Conservation (phyloP, 257 asterid species). For the Verbena officinalis region DNA sequence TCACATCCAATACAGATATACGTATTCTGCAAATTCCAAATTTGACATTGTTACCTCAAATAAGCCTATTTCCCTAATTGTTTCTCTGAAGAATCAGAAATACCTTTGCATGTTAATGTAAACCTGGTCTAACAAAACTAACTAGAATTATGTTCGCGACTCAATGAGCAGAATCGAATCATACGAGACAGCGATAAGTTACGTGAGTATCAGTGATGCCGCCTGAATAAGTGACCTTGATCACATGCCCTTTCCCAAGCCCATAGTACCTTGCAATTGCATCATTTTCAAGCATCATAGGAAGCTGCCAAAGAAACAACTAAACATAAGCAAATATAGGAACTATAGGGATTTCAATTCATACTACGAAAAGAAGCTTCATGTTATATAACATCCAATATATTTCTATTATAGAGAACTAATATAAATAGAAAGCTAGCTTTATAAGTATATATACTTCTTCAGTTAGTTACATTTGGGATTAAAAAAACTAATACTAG, state of each 20-base stretch:
- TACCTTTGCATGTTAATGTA: too few species aligned
- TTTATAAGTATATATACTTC: too few species aligned
- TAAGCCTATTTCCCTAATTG: too few species aligned
- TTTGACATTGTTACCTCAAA: too few species aligned
- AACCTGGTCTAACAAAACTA: too few species aligned
- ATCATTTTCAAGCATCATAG: conserved; percentile 45
- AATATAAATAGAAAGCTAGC: not conserved
- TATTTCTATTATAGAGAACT: not conserved
- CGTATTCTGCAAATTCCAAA: too few species aligned
- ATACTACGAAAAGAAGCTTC: not conserved
- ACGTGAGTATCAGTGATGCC: conserved; percentile 28
- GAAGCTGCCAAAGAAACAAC: conserved; percentile 39
- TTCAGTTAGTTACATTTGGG: too few species aligned
- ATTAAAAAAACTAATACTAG: too few species aligned
- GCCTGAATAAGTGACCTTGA: conserved; percentile 38
- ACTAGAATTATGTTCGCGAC: too few species aligned
- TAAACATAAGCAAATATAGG: not conserved
- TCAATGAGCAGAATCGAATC: conserved; percentile 30
- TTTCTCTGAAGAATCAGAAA: too few species aligned
- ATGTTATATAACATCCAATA: not conserved
- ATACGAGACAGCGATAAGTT: conserved; percentile 41
- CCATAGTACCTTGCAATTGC: conserved; percentile 56
- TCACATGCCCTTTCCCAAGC: conserved; percentile 49
- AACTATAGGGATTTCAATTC: not conserved
- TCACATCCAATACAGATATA: too few species aligned